A percentile compares a stretch with the other conserved stretches of the same genome.
Evolutionary conservation across 352 stramenopile genomes (phyloP).

Genomic region (Phytophthora sp.): DNA sequence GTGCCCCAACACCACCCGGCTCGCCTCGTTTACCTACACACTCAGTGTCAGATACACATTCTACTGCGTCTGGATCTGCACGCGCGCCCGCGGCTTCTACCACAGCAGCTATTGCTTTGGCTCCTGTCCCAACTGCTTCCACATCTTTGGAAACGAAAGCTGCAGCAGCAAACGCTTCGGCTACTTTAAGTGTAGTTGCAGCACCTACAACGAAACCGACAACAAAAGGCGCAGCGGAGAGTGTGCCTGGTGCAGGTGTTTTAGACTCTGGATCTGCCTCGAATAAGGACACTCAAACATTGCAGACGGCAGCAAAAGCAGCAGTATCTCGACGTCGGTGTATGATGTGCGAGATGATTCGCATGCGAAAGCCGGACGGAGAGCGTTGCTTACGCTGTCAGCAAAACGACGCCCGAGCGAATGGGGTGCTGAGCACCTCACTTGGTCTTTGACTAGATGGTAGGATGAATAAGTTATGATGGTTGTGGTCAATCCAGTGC

Average conservation of each 20-base stretch:
- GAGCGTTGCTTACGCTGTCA: slow-evolving; percentile 47
- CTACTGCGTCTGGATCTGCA: background rate
- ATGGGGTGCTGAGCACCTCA: background rate
- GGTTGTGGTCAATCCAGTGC: too few relatives aligned
- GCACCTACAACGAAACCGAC: background rate
- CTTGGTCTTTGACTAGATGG: slow-evolving; percentile 3
- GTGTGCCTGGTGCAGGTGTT: background rate
- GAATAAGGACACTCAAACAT: background rate
- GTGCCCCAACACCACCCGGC: background rate
- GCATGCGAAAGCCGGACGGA: slow-evolving; percentile 44
- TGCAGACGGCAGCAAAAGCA: slow-evolving; percentile 6
- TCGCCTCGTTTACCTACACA: slow-evolving; percentile 1
- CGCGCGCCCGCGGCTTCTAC: background rate
- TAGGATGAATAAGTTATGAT: background rate
- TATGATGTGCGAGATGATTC: slow-evolving; percentile 57
- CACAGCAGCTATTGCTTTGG: background rate
- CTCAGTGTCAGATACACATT: background rate
- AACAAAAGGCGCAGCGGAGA: background rate
- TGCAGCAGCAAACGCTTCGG: too few relatives aligned
- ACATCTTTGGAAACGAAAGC: too few relatives aligned
- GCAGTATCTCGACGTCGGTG: slow-evolving; percentile 22
- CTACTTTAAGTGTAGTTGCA: background rate
- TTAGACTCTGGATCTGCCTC: background rate
- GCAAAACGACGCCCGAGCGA: slow-evolving; percentile 20
- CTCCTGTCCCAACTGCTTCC: background rate